phyloP scores from a whole-genome alignment of 108 stramenopile species.

The Skeletonema menzelii region DNA sequence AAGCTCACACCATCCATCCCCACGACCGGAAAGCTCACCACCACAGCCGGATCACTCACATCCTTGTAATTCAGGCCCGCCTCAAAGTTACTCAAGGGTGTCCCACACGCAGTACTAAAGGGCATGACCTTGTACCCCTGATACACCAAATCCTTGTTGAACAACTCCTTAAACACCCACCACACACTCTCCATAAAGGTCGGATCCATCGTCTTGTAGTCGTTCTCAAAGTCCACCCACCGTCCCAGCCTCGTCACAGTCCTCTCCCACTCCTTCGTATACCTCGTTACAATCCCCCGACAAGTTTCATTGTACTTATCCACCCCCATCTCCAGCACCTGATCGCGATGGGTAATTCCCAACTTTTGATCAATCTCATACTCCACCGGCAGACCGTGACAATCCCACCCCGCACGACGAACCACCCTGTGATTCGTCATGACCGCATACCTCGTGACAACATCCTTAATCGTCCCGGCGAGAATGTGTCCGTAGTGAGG shows the following conservation, averaged over 20 bases:
- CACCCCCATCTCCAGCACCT: slow-evolving; percentile 95
- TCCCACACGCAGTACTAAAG: slow-evolving; percentile 95
- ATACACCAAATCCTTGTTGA: slow-evolving; percentile 97
- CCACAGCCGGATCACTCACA: slow-evolving; percentile 97
- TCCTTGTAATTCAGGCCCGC: slow-evolving; percentile 99
- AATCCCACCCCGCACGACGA: slow-evolving; percentile 99
- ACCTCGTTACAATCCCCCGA: slow-evolving; percentile 94
- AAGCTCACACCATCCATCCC: slow-evolving; percentile 84
- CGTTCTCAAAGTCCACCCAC: slow-evolving; percentile 99
- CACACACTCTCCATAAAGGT: slow-evolving; percentile 99
- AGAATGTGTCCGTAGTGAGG: slow-evolving; percentile 99
- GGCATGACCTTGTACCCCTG: slow-evolving; percentile 99
- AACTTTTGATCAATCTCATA: slow-evolving; percentile 98
- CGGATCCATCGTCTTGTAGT: slow-evolving; percentile 99
- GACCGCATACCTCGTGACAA: slow-evolving; percentile 97
- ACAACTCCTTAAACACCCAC: slow-evolving; percentile 98
- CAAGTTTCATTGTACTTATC: slow-evolving; percentile 98
- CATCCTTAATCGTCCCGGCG: slow-evolving; percentile 99
- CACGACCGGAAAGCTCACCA: slow-evolving; percentile 91
- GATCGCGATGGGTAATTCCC: slow-evolving; percentile 93
- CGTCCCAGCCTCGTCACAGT: slow-evolving; percentile 95
- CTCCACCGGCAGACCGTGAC: slow-evolving; percentile 99
- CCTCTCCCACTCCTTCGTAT: slow-evolving; percentile 97
- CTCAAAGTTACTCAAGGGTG: slow-evolving; percentile 98
- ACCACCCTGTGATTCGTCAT: slow-evolving; percentile 91